phyloP scores from a whole-genome alignment of 345 rosid genomes.

The Euphorbia lathyris region DNA sequence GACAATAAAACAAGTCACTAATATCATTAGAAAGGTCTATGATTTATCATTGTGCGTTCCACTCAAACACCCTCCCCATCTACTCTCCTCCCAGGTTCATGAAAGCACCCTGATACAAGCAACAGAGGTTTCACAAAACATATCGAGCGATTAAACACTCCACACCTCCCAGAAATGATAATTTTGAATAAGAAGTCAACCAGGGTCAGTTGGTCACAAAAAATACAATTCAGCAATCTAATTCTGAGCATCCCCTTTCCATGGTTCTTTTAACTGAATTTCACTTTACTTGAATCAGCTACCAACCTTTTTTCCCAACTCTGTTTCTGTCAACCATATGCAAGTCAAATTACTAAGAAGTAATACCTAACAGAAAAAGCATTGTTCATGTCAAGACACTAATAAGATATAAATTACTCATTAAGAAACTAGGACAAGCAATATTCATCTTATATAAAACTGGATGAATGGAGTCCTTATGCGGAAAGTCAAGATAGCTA shows the following conservation, averaged over 20 bases:
- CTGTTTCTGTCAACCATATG: not conserved
- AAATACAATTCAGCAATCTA: not conserved
- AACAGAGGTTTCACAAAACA: not conserved
- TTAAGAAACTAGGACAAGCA: not conserved
- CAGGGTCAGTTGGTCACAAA: not conserved
- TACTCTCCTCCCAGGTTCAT: not conserved
- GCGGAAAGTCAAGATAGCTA: not conserved
- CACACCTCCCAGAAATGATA: not conserved
- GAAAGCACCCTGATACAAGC: not conserved
- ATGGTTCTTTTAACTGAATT: not conserved
- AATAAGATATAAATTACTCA: not conserved
- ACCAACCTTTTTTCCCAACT: not conserved
- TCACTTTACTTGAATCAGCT: not conserved
- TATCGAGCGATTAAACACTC: not conserved
- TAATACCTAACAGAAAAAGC: not conserved
- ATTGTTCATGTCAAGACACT: conserved; percentile 3
- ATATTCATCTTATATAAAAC: not conserved
- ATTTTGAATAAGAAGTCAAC: not conserved
- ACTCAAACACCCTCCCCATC: not conserved
- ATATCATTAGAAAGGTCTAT: not conserved
- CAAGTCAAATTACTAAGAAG: not conserved
- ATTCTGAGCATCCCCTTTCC: not conserved
- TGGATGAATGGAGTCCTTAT: not conserved
- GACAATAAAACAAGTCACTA: not conserved
- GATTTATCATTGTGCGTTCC: not conserved